Percentiles rank a stretch among this genome's conserved stretches.
phyloP scores from a whole-genome alignment of 331 rosid genomes.

The Cydonia oblonga region DNA sequence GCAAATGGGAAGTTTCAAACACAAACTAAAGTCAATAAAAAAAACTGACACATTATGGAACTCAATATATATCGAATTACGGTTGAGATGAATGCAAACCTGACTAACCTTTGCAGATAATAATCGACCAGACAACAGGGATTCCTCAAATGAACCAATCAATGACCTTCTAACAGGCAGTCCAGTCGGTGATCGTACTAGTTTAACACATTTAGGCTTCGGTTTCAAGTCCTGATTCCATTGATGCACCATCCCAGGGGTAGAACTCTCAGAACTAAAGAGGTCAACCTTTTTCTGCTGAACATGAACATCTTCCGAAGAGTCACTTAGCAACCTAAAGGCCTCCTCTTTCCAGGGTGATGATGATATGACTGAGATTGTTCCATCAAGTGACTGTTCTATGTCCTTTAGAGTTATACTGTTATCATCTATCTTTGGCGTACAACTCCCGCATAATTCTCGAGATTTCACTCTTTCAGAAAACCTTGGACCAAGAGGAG shows the following conservation, averaged over 20 bases:
- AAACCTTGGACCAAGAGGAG: conserved; percentile 55
- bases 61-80: neutral
- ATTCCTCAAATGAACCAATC: conserved; percentile 95
- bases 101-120: conserved; percentile 47
- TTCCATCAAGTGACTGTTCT: conserved; percentile 31
- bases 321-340: conserved; percentile 13
- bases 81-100: conserved; percentile 35
- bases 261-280: conserved; percentile 22
- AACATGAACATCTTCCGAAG: conserved; percentile 16
- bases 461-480: conserved; percentile 22
- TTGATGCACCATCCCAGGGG: conserved; percentile 24
- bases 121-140: conserved; percentile 77
- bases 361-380: conserved; percentile 19
- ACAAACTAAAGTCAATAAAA: neutral
- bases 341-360: conserved; percentile 18
- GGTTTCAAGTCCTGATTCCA: conserved; percentile 25
- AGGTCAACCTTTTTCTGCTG: conserved; percentile 22
- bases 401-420: conserved; percentile 26
- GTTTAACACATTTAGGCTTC: conserved; percentile 30
- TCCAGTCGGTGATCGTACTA: conserved; percentile 33
- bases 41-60: conserved; percentile 1
- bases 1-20: conserved; percentile 12
- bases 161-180: conserved; percentile 59
- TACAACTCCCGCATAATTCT: conserved; percentile 11
- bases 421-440: conserved; percentile 20